phyloP scores from a whole-genome alignment of 768 basidiomycete species.

The Amanita thiersii region DNA sequence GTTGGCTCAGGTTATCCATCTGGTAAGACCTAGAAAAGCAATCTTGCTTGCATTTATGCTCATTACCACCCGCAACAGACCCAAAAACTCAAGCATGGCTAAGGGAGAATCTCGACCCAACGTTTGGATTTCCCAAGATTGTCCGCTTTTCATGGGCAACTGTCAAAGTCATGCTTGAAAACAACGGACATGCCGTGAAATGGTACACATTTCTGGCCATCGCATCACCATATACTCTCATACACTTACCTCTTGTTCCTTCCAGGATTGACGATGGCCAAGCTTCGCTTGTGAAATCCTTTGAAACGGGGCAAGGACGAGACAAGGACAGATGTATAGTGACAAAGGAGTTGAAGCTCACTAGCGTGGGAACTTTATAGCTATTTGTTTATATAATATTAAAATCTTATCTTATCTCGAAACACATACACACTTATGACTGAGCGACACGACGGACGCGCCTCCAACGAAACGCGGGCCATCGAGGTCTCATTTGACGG shows the following conservation, averaged over 20 bases:
- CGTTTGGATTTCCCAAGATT: slow-evolving; percentile 88
- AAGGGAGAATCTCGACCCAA: slow-evolving; percentile 62
- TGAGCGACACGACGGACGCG: neutral
- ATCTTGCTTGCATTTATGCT: slow-evolving; percentile 1
- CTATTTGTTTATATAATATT: neutral
- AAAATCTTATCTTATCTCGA: neutral
- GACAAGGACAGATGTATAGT: slow-evolving; percentile 73
- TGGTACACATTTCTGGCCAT: slow-evolving; percentile 46
- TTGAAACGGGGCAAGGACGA: slow-evolving; percentile 56
- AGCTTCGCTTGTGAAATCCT: slow-evolving; percentile 66
- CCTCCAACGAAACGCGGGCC: slow-evolving; percentile 6
- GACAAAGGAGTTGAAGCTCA: slow-evolving; percentile 65
- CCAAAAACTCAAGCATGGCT: slow-evolving; percentile 92
- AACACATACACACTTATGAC: neutral
- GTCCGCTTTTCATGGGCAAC: slow-evolving; percentile 97
- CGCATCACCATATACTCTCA: neutral
- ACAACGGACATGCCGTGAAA: slow-evolving; percentile 66
- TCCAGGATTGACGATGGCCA: slow-evolving; percentile 81
- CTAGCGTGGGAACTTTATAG: slow-evolving; percentile 42
- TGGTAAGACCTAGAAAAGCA: slow-evolving; percentile 32
- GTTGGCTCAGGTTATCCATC: slow-evolving; percentile 90
- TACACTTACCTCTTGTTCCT: neutral
- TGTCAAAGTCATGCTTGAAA: slow-evolving; percentile 77
- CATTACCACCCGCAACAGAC: slow-evolving; percentile 42
- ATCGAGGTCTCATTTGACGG: slow-evolving; percentile 45